These are phyloP conservation scores for Clarireedia sp. DNA, from an alignment of 2,329 filamentous ascomycete species.

Conservation along the genomic window DNA sequence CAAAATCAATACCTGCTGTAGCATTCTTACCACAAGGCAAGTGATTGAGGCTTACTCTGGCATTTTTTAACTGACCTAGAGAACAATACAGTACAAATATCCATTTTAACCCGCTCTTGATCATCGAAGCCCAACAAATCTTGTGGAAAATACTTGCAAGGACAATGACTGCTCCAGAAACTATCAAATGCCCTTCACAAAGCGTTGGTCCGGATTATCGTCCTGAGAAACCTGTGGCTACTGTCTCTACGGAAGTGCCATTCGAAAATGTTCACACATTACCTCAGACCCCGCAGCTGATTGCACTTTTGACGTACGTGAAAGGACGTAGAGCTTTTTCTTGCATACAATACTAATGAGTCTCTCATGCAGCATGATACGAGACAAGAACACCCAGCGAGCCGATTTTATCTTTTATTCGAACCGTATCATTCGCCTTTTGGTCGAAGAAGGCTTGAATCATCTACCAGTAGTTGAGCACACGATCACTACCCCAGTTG, in stretches of 20 bases:
- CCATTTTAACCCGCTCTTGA: background rate
- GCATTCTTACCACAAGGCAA: background rate
- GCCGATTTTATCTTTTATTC: constrained; percentile 99
- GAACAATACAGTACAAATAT: background rate
- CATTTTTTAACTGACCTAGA: background rate
- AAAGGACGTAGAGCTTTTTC: background rate
- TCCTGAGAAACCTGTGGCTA: constrained; percentile 72
- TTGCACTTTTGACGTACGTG: constrained; percentile 89
- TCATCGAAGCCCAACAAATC: background rate
- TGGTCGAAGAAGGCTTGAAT: constrained; percentile 96
- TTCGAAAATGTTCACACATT: constrained; percentile 86
- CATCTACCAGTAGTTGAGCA: constrained; percentile 88
- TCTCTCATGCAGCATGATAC: constrained; percentile 67
- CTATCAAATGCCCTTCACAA: constrained; percentile 32
- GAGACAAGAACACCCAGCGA: constrained; percentile 79
- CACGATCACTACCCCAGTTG: constrained; percentile 83
- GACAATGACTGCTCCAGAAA: constrained; percentile 4
- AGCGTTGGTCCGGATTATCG: constrained; percentile 76
- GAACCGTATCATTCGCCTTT: constrained; percentile 90
- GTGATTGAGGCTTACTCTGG: background rate
- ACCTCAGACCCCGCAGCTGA: constrained; percentile 90
- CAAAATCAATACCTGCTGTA: background rate
- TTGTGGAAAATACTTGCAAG: background rate
- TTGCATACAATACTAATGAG: constrained; percentile 6
- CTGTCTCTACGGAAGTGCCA: constrained; percentile 73